Evolutionary conservation across 2,329 filamentous ascomycete genomes (phyloP).

Genomic region (Xenosphaeropsis pyriputrescens): DNA sequence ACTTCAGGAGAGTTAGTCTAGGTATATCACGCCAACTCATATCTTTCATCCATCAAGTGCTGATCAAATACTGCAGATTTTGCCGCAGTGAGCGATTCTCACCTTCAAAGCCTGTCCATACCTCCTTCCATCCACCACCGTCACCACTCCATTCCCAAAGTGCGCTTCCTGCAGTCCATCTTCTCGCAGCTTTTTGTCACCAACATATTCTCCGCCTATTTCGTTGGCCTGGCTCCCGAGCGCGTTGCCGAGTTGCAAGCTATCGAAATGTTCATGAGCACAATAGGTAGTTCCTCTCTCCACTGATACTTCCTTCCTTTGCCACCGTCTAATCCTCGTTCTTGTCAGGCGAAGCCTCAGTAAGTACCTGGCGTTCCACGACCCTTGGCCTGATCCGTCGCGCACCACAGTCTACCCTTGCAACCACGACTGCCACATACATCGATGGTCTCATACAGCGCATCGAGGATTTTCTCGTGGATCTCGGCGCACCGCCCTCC

Average conservation of each 20-base stretch:
- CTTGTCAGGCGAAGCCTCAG: too few species aligned
- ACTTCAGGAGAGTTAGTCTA: constrained; percentile 49
- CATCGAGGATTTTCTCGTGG: too few species aligned
- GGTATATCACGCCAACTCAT: constrained; percentile 10
- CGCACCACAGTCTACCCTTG: constrained; percentile 30
- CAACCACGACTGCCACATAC: constrained; percentile 26
- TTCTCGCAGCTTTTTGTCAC: constrained; percentile 45
- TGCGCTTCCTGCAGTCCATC: constrained; percentile 47
- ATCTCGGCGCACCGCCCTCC: too few species aligned
- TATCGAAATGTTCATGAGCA: too few species aligned
- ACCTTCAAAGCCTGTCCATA: neutral
- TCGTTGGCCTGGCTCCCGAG: constrained; percentile 43
- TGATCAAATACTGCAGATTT: constrained; percentile 23
- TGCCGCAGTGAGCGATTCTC: constrained; percentile 16
- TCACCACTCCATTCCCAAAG: constrained; percentile 24
- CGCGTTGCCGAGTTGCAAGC: constrained; percentile 31
- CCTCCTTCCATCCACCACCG: neutral
- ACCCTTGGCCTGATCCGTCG: constrained; percentile 44
- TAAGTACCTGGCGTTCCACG: constrained; percentile 38
- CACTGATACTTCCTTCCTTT: too few species aligned
- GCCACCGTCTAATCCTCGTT: too few species aligned
- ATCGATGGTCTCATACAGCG: constrained; percentile 15
- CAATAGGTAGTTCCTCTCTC: too few species aligned
- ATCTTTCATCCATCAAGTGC: neutral
- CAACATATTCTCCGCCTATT: constrained; percentile 45